A percentile compares a stretch with the other conserved stretches of the same genome.
phyloP scores from a whole-genome alignment of 1,284 basidiomycete species.

The Anthracocystis walkeri region DNA sequence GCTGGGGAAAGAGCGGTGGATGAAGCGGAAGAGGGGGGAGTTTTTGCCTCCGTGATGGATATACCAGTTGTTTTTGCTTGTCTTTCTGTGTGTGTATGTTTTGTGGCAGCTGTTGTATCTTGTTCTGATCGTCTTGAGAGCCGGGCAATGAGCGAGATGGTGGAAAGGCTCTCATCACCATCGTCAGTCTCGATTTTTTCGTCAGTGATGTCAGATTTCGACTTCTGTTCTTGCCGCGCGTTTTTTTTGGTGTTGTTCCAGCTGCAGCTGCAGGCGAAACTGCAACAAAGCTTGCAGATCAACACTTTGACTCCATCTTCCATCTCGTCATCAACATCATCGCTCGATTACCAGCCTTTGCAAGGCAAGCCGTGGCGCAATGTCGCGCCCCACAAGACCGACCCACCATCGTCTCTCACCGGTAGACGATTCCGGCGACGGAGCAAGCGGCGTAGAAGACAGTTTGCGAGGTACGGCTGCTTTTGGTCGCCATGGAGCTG shows the following conservation, averaged over 20 bases:
- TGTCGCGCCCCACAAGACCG: slow-evolving; percentile 5
- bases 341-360: background rate
- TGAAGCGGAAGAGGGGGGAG: slow-evolving; percentile 13
- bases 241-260: slow-evolving; percentile 15
- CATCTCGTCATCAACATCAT: background rate
- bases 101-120: background rate
- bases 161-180: background rate
- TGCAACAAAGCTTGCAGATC: slow-evolving; percentile 2
- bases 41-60: slow-evolving; percentile 30
- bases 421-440: slow-evolving; percentile 7
- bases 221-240: background rate
- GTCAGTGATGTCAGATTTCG: background rate
- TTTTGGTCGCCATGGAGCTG: background rate
- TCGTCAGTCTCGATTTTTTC: background rate
- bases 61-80: background rate
- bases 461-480: slow-evolving; percentile 11
- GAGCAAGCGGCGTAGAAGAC: slow-evolving; percentile 13
- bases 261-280: slow-evolving; percentile 11
- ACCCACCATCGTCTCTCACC: background rate
- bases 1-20: slow-evolving; percentile 43
- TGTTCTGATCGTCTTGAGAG: background rate
- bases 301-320: background rate
- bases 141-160: background rate
- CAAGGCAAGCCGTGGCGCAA: background rate
- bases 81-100: background rate